Conservation (phyloP, 139 green algal species). For the Klebsormidium nitens region DNA sequence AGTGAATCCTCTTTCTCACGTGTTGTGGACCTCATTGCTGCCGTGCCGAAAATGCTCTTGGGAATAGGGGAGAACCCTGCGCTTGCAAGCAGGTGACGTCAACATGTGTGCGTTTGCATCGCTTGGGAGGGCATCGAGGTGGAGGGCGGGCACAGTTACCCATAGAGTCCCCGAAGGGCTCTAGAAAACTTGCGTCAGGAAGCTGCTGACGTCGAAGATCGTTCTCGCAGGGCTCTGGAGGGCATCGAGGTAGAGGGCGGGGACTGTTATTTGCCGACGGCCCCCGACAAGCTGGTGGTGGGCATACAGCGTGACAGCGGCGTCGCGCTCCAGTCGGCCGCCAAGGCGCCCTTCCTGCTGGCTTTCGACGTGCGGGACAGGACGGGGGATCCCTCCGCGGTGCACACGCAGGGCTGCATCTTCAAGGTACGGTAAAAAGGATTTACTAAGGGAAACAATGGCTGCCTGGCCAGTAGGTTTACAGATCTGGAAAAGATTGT, state of each 20-base stretch:
- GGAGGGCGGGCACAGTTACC: constrained; percentile 72
- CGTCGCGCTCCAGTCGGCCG: constrained; percentile 77
- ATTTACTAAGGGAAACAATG: no score
- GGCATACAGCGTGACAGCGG: constrained; percentile 47
- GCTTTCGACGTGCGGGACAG: constrained; percentile 69
- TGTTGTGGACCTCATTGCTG: no score
- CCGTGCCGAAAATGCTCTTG: no score
- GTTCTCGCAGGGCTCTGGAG: constrained; percentile 44
- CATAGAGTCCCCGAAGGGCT: no score
- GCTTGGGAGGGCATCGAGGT: constrained; percentile 46
- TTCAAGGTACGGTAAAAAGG: constrained; percentile 41
- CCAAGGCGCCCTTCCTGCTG: constrained; percentile 86
- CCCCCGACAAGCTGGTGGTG: constrained; percentile 64
- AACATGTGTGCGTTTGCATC: no score
- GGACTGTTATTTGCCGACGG: constrained; percentile 89
- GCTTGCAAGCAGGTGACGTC: no score
- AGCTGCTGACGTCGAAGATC: no score
- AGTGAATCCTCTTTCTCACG: no score
- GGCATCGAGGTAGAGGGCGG: constrained; percentile 31
- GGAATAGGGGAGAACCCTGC: no score
- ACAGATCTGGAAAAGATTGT: no score
- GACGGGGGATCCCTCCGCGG: background rate
- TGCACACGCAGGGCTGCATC: constrained; percentile 37
- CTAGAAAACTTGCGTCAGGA: no score
- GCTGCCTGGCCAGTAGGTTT: no score